Evolutionary conservation across 2,329 filamentous ascomycete species (phyloP).

Genomic region (Cadophora sp.): DNA sequence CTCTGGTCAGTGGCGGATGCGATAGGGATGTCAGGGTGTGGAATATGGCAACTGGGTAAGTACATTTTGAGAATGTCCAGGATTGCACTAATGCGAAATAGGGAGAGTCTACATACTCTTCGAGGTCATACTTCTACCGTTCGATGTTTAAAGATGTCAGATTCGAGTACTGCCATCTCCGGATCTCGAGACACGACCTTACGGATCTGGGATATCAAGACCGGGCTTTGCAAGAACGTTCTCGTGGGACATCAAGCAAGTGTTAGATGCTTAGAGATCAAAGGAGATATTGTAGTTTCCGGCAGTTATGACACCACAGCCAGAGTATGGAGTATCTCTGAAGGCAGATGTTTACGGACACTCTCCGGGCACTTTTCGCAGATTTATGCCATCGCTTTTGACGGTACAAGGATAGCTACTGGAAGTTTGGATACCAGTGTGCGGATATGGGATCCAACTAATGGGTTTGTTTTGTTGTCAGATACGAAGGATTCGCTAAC

Average conservation of each 20-base stretch:
- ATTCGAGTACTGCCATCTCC: conserved; percentile 91
- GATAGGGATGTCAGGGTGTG: conserved; percentile 96
- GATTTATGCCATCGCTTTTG: conserved; percentile 98
- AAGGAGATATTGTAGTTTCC: conserved; percentile 96
- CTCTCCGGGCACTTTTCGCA: conserved; percentile 96
- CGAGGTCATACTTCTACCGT: conserved; percentile 97
- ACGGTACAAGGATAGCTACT: conserved; percentile 90
- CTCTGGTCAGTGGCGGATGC: conserved; percentile 93
- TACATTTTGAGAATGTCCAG: conserved; percentile 36
- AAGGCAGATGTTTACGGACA: conserved; percentile 89
- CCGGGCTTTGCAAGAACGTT: conserved; percentile 88
- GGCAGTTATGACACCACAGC: conserved; percentile 98
- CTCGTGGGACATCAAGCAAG: conserved; percentile 95
- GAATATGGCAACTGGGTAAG: conserved; percentile 92
- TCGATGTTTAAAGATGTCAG: conserved; percentile 96
- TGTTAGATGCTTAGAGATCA: conserved; percentile 92
- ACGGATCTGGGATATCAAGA: conserved; percentile 91
- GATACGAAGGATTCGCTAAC: conserved; percentile 44
- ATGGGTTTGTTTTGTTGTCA: conserved; percentile 66
- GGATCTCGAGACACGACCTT: conserved; percentile 95
- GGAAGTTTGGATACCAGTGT: conserved; percentile 97
- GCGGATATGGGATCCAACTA: conserved; percentile 91
- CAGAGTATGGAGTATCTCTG: conserved; percentile 96
- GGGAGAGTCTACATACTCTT: conserved; percentile 79
- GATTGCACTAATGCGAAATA: conserved; percentile 48